phyloP scores from a whole-genome alignment of 305 asterid genomes.

The Rubia tinctorum region DNA sequence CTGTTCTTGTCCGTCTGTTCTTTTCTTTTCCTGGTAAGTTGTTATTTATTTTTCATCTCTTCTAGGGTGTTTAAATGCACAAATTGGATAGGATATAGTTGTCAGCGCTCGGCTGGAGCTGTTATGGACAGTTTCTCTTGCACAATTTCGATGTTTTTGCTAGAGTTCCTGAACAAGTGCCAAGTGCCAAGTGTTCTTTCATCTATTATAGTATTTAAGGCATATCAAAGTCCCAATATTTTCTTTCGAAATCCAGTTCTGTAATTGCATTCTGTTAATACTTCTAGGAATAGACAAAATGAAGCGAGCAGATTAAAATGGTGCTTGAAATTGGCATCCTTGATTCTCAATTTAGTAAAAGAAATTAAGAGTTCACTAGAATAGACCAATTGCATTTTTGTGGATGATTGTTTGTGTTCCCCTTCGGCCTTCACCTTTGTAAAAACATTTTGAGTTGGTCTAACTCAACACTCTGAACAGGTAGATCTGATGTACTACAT shows the following conservation, averaged over 20 bases:
- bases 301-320: not conserved
- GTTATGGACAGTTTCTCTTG: not conserved
- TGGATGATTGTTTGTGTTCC: not conserved
- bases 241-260: not conserved
- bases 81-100: not conserved
- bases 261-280: not conserved
- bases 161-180: not conserved
- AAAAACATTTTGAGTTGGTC: not conserved
- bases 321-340: not conserved
- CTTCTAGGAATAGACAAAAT: not conserved
- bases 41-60: not conserved
- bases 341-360: not conserved
- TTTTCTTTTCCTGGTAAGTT: constrained; percentile 71
- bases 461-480: not conserved
- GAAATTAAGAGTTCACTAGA: not conserved
- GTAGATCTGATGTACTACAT: constrained; percentile 1
- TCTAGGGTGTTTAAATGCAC: not conserved
- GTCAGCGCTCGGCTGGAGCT: not conserved
- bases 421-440: constrained; percentile 9
- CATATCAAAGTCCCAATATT: not conserved
- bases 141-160: not conserved
- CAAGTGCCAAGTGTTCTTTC: not conserved
- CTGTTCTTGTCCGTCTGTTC: constrained; percentile 92
- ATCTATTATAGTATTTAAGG: not conserved
- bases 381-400: not conserved